Percentiles rank a stretch among this genome's conserved stretches.
These are phyloP conservation scores for Cladosporium sphaerospermum DNA, from an alignment of 2,329 filamentous ascomycete species.

Conservation along the genomic window DNA sequence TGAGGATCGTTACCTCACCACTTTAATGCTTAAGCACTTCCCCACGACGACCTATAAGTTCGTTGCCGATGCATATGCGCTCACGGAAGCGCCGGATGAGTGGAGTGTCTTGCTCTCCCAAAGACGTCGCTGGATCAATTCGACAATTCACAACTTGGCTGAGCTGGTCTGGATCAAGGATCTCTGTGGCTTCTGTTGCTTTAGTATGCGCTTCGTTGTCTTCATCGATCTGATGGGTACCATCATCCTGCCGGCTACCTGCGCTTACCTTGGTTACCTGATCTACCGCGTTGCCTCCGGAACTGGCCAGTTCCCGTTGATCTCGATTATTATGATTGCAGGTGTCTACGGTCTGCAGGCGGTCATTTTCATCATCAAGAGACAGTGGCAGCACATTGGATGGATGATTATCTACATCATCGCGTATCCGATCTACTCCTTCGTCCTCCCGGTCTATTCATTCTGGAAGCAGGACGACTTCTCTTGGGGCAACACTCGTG, in stretches of 20 bases:
- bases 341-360: slow-evolving; percentile 94
- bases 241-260: slow-evolving; percentile 83
- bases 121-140: slow-evolving; percentile 98
- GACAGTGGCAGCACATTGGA: slow-evolving; percentile 96
- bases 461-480: slow-evolving; percentile 99
- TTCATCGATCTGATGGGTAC: slow-evolving; percentile 92
- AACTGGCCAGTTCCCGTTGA: slow-evolving; percentile 70
- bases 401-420: slow-evolving; percentile 99
- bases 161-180: slow-evolving; percentile 87
- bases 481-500: slow-evolving; percentile 95
- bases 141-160: slow-evolving; percentile 90
- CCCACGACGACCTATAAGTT: slow-evolving; percentile 95
- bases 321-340: slow-evolving; percentile 83
- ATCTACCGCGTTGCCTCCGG: slow-evolving; percentile 69
- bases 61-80: slow-evolving; percentile 83
- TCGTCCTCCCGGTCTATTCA: slow-evolving; percentile 86
- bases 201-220: slow-evolving; percentile 95
- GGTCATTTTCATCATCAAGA: slow-evolving; percentile 90
- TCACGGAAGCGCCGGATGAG: slow-evolving; percentile 86
- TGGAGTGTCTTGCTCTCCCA: slow-evolving; percentile 96
- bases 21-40: slow-evolving; percentile 97
- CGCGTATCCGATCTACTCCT: slow-evolving; percentile 91
- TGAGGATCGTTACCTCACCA: slow-evolving; percentile 95
- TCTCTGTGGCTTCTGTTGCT: slow-evolving; percentile 97
- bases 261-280: slow-evolving; percentile 78